phyloP scores from a whole-genome alignment of 2,329 filamentous ascomycete species.

The Colletotrichum sp. region DNA sequence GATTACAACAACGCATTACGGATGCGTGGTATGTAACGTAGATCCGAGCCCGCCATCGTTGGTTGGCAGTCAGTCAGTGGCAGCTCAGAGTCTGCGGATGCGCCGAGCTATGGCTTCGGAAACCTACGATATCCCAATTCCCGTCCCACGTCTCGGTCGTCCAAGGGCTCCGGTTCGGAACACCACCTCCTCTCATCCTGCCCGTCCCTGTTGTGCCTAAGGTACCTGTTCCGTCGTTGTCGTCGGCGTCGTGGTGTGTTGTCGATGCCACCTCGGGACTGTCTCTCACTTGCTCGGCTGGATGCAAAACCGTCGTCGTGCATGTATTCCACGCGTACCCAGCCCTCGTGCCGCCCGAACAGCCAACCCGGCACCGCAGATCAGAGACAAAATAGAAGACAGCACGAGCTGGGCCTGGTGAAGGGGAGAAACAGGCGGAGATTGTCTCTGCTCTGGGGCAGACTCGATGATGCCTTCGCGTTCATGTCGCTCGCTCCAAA shows the following conservation, averaged over 20 bases:
- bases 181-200: not conserved
- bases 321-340: not conserved
- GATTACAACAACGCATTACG: not conserved
- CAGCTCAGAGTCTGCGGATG: not conserved
- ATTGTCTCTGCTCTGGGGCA: not conserved
- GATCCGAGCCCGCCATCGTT: not conserved
- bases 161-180: not conserved
- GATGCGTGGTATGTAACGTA: not conserved
- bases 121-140: not conserved
- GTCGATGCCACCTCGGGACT: not conserved
- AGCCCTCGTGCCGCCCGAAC: not conserved
- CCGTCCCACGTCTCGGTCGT: not conserved
- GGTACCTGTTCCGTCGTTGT: not conserved
- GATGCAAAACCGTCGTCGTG: not conserved
- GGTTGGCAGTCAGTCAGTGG: not conserved
- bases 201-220: not conserved
- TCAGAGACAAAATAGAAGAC: not conserved
- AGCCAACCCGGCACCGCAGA: not conserved
- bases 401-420: not conserved
- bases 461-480: not conserved
- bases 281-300: not conserved
- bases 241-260: not conserved
- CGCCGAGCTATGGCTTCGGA: not conserved
- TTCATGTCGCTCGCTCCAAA: not conserved
- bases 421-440: not conserved